A percentile compares a stretch with the other conserved stretches of the same genome.
Evolutionary conservation across 2,329 filamentous ascomycete species (phyloP).

Genomic region (Fusarium lateritium): DNA sequence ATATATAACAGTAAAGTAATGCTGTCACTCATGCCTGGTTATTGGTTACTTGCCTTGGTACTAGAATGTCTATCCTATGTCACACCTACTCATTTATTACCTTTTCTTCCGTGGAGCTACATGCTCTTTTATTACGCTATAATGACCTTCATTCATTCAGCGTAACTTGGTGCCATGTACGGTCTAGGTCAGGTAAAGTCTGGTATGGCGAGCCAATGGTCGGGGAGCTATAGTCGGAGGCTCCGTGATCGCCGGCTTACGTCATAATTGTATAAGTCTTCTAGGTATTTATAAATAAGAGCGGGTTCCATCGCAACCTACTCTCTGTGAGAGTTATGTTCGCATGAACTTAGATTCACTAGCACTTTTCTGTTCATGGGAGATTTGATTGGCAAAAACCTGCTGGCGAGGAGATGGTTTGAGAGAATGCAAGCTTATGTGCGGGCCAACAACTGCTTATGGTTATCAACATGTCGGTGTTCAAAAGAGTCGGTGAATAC

Average conservation of each 20-base stretch:
- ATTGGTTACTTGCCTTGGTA: no score
- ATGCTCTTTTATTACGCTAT: neutral
- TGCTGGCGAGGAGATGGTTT: constrained; percentile 58
- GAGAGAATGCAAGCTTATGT: constrained; percentile 48
- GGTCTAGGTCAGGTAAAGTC: neutral
- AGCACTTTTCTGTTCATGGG: constrained; percentile 44
- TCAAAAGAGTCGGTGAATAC: constrained; percentile 60
- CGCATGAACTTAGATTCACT: neutral
- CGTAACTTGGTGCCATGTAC: neutral
- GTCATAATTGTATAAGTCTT: constrained; percentile 19
- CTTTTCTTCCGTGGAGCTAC: neutral
- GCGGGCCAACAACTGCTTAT: constrained; percentile 52
- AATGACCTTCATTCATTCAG: neutral
- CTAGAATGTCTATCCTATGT: no score
- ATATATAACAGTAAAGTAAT: no score
- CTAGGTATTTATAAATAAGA: no score
- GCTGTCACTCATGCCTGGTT: no score
- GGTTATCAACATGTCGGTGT: constrained; percentile 60
- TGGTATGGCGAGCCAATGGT: neutral
- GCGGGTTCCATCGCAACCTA: neutral
- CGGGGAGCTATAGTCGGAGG: neutral
- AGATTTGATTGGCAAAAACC: constrained; percentile 55
- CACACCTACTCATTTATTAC: neutral
- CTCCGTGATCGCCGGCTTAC: neutral
- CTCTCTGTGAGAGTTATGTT: neutral